Evolutionary conservation across 805 yeast genomes (phyloP), one percentile per base, ranked within the genome.

Genomic region (Diddensiella caesifluorescens): DNA sequence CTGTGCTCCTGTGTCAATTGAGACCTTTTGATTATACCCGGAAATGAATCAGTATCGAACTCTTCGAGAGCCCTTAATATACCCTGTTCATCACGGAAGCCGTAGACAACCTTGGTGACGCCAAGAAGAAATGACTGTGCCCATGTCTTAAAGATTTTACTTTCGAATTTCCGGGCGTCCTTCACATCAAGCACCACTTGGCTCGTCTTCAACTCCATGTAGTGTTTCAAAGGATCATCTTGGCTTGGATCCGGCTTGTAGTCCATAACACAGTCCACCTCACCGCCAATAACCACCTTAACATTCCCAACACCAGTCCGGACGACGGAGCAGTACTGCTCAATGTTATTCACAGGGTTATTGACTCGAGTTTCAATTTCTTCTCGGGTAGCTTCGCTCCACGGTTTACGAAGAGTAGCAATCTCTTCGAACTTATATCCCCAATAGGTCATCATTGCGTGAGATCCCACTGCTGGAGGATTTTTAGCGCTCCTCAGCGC

Each of bases 61-160:
- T 83, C 79, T 62, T 92, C 97, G 1, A 85, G 77, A 2, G 80
- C 63, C 48, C 73, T 67, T 42, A 90, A 64, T n/a, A 73, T 60
- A 32, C 82, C 69, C 25, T 76, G 63, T 13, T 83, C 83, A 58
- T 87, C 94, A 51, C 96, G 73, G 62, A 83, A 92, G 0, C 97
- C 99, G 57, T 85, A 85, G 3, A 84, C 73, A 3, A 90, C 71
- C 45, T 75, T 74, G n/a, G 83, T 79, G 16, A 92, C 74, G 3
- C 98, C 98, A 34, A 86, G 69, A 18, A 92, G 67, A 60, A 88
- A 92, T 48, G 95, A 83, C 65, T 88, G 97, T 2, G 95, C 86
- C 99, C 99, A 92, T 0, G 94, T 73, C 47, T 69, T 74, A 58
- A 82, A 76, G 34, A 92, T 65, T 62, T 87, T 88, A 41, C 70